These are phyloP conservation scores for Tetratostichococcus sp. DNA, from an alignment of 139 green algal genomes.

Conservation along the genomic window DNA sequence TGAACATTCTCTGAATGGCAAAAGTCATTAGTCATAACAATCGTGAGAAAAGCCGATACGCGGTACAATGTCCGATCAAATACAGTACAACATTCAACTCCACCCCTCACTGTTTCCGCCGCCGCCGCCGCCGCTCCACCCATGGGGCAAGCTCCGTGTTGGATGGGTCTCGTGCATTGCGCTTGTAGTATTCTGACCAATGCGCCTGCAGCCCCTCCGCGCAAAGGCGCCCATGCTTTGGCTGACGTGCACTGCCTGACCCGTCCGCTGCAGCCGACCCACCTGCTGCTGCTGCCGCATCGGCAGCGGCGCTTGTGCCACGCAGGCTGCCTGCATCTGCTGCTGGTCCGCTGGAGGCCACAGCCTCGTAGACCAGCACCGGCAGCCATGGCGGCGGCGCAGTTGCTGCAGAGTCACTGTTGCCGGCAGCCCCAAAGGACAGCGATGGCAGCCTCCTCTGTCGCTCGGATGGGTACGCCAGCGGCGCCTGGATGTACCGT, in stretches of 20 bases:
- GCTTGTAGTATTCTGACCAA: slow-evolving; percentile 36
- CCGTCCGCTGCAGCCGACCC: too few relatives aligned
- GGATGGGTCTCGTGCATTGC: slow-evolving; percentile 13
- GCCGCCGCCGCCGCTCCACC: slow-evolving; percentile 4
- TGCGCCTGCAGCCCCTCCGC: slow-evolving; percentile 12
- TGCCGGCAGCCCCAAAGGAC: slow-evolving; percentile 1
- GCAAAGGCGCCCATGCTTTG: slow-evolving; percentile 8
- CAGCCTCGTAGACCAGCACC: slow-evolving; percentile 17
- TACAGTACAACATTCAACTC: too few relatives aligned
- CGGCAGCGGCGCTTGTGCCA: background rate
- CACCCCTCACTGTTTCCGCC: background rate
- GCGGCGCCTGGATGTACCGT: slow-evolving; percentile 68
- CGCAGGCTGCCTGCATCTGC: background rate
- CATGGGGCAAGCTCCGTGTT: slow-evolving; percentile 31
- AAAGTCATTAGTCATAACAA: too few relatives aligned
- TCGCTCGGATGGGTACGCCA: slow-evolving; percentile 67
- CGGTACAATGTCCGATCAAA: too few relatives aligned
- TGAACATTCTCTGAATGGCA: too few relatives aligned
- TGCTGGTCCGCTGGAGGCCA: too few relatives aligned
- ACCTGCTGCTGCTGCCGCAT: background rate
- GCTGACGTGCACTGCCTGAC: background rate
- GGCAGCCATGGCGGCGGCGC: slow-evolving; percentile 27
- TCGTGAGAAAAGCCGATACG: too few relatives aligned
- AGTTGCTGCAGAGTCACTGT: background rate
- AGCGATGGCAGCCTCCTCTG: slow-evolving; percentile 35